Evolutionary conservation across 1,284 basidiomycete genomes (phyloP).

Genomic region (Phylloboletellus chloephorus): DNA sequence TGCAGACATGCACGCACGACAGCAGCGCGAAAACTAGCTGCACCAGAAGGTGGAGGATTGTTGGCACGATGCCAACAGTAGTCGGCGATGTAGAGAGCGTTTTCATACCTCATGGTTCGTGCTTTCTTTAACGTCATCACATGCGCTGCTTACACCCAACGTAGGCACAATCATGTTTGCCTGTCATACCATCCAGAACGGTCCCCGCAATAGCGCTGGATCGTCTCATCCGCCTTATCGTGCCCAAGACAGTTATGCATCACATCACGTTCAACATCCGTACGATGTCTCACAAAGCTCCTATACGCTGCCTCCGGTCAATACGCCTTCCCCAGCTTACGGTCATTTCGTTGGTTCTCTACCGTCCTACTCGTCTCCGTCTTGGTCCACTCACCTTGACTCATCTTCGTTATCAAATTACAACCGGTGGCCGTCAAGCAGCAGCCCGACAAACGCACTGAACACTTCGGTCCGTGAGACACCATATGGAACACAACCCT

Average conservation of each 20-base stretch:
- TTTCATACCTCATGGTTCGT: conserved; percentile 87
- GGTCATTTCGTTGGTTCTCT: conserved; percentile 23
- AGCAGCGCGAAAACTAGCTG: conserved; percentile 86
- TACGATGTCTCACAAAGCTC: conserved; percentile 28
- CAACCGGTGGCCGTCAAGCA: conserved; percentile 36
- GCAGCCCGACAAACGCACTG: conserved; percentile 35
- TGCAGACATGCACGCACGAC: conserved; percentile 56
- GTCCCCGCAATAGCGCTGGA: conserved; percentile 17
- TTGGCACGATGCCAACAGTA: conserved; percentile 64
- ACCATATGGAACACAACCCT: conserved; percentile 24
- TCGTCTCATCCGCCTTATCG: conserved; percentile 29
- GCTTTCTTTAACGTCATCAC: conserved; percentile 34
- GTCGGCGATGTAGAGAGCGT: conserved; percentile 78
- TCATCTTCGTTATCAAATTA: conserved; percentile 33
- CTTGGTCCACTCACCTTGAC: conserved; percentile 45
- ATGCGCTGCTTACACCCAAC: conserved; percentile 29
- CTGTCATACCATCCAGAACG: conserved; percentile 56
- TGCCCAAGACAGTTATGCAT: conserved; percentile 36
- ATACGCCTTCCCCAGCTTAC: conserved; percentile 26
- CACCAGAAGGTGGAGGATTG: conserved; percentile 84
- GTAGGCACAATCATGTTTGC: conserved; percentile 77
- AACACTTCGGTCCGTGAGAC: conserved; percentile 28
- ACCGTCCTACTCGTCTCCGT: conserved; percentile 42
- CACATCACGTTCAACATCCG: conserved; percentile 35
- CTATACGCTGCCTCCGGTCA: conserved; percentile 33